Conservation (phyloP, 352 stramenopile species). For the Aphanomyces cochlioides region DNA sequence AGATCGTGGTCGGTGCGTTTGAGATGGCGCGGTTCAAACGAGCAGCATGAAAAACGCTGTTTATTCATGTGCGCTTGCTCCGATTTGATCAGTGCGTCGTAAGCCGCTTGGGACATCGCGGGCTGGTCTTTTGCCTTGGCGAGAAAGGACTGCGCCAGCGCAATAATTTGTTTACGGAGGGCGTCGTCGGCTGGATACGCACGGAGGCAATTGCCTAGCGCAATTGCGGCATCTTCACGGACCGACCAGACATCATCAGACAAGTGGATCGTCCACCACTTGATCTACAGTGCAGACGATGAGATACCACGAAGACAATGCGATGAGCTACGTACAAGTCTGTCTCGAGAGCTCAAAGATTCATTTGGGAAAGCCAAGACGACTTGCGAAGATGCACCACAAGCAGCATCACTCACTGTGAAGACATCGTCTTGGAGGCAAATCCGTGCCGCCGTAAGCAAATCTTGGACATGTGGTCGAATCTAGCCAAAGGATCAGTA, state of each 20-base stretch:
- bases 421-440: conserved; percentile 96
- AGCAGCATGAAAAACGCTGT: conserved; percentile 94
- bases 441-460: conserved; percentile 88
- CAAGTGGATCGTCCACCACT: conserved; percentile 91
- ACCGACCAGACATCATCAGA: conserved; percentile 98
- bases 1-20: conserved; percentile 73
- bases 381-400: conserved; percentile 82
- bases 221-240: conserved; percentile 92
- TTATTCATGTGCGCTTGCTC: conserved; percentile 89
- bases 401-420: conserved; percentile 94
- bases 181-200: conserved; percentile 84
- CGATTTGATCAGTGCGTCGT: conserved; percentile 89
- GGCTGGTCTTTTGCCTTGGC: conserved; percentile 87
- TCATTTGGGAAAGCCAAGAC: conserved; percentile 83
- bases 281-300: conserved; percentile 23
- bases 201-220: conserved; percentile 90
- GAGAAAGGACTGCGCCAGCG: conserved; percentile 66
- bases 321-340: conserved; percentile 58
- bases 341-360: conserved; percentile 80
- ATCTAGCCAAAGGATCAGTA: neutral
- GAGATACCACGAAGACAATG: conserved; percentile 34
- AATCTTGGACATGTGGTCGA: conserved; percentile 51
- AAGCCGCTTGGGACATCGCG: conserved; percentile 89
- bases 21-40: conserved; percentile 91
- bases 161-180: conserved; percentile 66